Evolutionary conservation across 2,329 filamentous ascomycete species (phyloP).

Genomic region (Sordariomycetes sp.): DNA sequence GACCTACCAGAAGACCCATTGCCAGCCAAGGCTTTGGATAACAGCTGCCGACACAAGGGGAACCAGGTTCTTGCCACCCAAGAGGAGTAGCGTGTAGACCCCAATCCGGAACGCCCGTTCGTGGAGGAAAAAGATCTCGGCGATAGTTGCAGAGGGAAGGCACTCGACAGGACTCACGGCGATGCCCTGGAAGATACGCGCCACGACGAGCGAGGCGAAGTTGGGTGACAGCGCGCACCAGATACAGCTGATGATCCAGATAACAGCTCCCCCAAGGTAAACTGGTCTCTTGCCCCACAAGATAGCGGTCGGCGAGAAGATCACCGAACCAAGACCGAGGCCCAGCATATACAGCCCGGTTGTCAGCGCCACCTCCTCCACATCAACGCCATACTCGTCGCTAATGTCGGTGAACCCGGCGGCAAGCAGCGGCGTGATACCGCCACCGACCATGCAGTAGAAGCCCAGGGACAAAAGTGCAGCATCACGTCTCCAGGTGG

Average conservation of each 20-base stretch:
- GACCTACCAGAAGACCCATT: conserved; percentile 77
- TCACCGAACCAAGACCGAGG: conserved; percentile 70
- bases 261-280: conserved; percentile 64
- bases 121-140: conserved; percentile 93
- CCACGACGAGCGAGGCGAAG: conserved; percentile 69
- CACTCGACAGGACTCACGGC: conserved; percentile 87
- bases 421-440: conserved; percentile 82
- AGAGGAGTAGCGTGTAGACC: conserved; percentile 79
- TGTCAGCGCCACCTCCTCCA: conserved; percentile 69
- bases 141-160: conserved; percentile 84
- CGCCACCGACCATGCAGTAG: conserved; percentile 88
- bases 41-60: conserved; percentile 80
- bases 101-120: conserved; percentile 88
- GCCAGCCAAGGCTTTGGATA: conserved; percentile 69
- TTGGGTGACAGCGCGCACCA: conserved; percentile 83
- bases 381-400: conserved; percentile 48
- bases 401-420: conserved; percentile 83
- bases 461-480: conserved; percentile 77
- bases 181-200: conserved; percentile 78
- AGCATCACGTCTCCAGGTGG: conserved; percentile 65
- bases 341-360: conserved; percentile 94
- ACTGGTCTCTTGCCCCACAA: conserved; percentile 84
- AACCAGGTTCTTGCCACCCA: conserved; percentile 85
- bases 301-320: conserved; percentile 85
- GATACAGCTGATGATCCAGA: conserved; percentile 67